A percentile compares a stretch with the other conserved stretches of the same genome.
Conservation (phyloP, 208 protist species). For the Trypanosoma conorhini region DNA sequence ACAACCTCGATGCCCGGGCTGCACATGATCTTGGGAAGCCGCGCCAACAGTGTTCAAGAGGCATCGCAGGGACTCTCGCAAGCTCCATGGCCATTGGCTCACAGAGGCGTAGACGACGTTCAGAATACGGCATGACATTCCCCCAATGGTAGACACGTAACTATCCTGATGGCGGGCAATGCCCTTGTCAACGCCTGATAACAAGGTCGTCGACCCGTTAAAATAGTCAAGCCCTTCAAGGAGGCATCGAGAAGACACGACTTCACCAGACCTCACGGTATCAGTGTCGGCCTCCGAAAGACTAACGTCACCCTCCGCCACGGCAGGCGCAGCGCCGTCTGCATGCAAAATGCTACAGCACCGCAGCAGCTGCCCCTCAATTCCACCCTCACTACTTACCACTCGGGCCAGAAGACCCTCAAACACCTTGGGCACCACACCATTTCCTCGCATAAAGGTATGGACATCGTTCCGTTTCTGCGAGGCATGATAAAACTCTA, state of each 20-base stretch:
- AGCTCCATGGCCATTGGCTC: slow-evolving; percentile 17
- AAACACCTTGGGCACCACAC: slow-evolving; percentile 30
- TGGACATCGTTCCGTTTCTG: slow-evolving; percentile 30
- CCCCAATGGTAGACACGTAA: slow-evolving; percentile 8
- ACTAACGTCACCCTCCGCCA: not conserved
- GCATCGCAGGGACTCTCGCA: not conserved
- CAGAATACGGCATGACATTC: slow-evolving; percentile 10
- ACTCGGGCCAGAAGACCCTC: slow-evolving; percentile 26
- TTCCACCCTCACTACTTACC: slow-evolving; percentile 14
- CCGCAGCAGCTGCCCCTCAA: slow-evolving; percentile 23
- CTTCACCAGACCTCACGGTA: not conserved
- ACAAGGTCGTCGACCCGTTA: not conserved
- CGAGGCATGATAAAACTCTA: slow-evolving; percentile 47
- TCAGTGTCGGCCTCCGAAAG: not conserved
- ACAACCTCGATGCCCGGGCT: not conserved
- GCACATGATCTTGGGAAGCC: not conserved
- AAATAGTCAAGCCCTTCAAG: slow-evolving; percentile 26
- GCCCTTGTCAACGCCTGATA: not conserved
- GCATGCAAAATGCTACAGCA: slow-evolving; percentile 21
- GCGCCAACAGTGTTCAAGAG: slow-evolving; percentile 1
- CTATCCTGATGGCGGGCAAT: not conserved
- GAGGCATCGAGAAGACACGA: not conserved
- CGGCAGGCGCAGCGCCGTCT: not conserved
- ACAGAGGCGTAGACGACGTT: slow-evolving; percentile 11
- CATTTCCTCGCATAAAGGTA: slow-evolving; percentile 38